Evolutionary conservation across 2,329 filamentous ascomycete genomes (phyloP), one percentile per base, ranked within the genome.

Genomic region (Mycosphaerelloides madeirae): DNA sequence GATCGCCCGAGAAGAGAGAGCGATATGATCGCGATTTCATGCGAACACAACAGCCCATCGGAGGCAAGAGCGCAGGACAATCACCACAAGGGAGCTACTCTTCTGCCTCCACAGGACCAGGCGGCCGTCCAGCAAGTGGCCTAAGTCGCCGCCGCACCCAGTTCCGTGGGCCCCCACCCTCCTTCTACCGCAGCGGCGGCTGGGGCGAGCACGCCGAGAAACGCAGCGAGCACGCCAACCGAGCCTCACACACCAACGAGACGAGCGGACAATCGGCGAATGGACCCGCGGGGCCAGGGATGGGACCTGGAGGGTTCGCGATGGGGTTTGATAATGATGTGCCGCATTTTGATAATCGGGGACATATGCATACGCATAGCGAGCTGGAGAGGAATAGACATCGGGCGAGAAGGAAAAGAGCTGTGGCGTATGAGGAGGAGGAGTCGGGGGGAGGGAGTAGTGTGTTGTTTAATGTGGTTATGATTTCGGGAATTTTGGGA

Each of bases 91-190:
- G 72, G 31, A 73, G 70, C 29, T 73, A 76, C 55, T 73, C 71
- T 29, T 74, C 73, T 1, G 71, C 84, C 38, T 54, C 55, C n/a
- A 44, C 53, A n/a, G 83, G 53, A 3, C 53, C 83, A 2, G 87
- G 87, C 40, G 81, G 84, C 1, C 80, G 93, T 0, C 82, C 90
- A 0, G 81, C 93, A 0, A 87, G 81, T 1, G 93, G 93, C 0
- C 72, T 98, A 25, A 89, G 83, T 63, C 79, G 84, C 31, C 79
- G 91, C 18, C 76, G 87, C 2, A 80, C 81, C 2, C 76, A 83
- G 3, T 96, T 94, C 66, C 79, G 79, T 15, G 91, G 91, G 0
- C 91, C 93, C 3, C 90, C 93, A 39, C 90, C 91, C 0, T 87
- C 81, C 52, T 97, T 96, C 70, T 96, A 88, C 67, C 78, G 83